Evolutionary conservation across 2,329 filamentous ascomycete species (phyloP).

Genomic region (Fusarium tanahbumbuense): DNA sequence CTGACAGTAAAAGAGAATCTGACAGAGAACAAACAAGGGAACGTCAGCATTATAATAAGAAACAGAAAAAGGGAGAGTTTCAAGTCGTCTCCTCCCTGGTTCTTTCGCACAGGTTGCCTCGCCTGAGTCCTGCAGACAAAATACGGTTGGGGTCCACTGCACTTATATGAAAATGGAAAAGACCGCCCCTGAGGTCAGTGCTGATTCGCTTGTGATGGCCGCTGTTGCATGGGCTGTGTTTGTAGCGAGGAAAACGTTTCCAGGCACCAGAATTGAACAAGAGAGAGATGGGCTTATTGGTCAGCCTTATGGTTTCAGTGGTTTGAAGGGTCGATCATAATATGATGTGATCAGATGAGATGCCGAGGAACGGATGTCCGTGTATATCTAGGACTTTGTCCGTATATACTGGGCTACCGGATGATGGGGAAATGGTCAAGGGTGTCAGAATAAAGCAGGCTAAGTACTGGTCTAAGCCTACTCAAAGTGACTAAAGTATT

Average conservation of each 20-base stretch:
- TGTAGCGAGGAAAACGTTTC: slow-evolving; percentile 23
- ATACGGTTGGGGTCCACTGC: slow-evolving; percentile 29
- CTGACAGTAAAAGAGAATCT: not conserved
- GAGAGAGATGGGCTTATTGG: not conserved
- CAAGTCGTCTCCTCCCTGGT: not conserved
- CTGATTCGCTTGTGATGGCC: slow-evolving; percentile 50
- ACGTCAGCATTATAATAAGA: slow-evolving; percentile 29
- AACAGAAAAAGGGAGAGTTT: slow-evolving; percentile 1
- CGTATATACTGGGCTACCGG: too few relatives aligned
- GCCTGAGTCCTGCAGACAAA: slow-evolving; percentile 24
- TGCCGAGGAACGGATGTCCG: not conserved
- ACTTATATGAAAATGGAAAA: slow-evolving; percentile 19
- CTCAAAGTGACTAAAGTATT: not conserved
- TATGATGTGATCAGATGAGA: not conserved
- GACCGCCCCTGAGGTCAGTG: not conserved
- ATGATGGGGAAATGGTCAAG: too few relatives aligned
- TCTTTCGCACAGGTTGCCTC: slow-evolving; percentile 33
- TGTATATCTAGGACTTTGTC: not conserved
- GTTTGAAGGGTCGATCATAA: not conserved
- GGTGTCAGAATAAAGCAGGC: not conserved
- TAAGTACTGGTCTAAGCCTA: not conserved
- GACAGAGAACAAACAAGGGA: not conserved
- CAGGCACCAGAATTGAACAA: slow-evolving; percentile 38
- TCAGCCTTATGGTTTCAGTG: slow-evolving; percentile 40
- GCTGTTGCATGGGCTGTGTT: slow-evolving; percentile 47